Conservation (phyloP, 2,329 filamentous ascomycete species). For the Cryphonectria radicalis region DNA sequence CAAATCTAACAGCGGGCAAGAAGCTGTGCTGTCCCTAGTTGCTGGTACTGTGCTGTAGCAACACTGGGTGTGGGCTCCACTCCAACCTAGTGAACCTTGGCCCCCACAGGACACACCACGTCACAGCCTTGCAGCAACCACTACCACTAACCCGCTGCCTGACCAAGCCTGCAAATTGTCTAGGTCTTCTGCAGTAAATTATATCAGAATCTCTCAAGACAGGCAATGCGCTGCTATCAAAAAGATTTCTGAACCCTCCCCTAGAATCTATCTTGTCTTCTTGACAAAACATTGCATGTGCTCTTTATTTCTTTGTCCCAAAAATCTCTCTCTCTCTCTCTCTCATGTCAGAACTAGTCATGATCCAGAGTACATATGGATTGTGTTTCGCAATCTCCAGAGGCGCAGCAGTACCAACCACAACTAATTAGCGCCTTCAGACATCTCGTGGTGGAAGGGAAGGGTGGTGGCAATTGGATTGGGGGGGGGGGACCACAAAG, state of each 20-base stretch:
- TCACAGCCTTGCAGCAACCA: constrained; percentile 5
- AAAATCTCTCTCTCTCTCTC: background rate
- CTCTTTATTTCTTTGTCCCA: background rate
- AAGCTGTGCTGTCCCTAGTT: background rate
- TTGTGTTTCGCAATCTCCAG: background rate
- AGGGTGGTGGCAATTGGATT: background rate
- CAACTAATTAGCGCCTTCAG: background rate
- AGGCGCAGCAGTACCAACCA: background rate
- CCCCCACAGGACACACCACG: background rate
- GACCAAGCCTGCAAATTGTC: background rate
- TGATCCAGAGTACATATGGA: background rate
- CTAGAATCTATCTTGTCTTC: background rate
- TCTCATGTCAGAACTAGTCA: background rate
- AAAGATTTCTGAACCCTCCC: background rate
- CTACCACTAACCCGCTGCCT: background rate
- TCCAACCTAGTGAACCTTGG: background rate
- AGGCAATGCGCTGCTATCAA: background rate
- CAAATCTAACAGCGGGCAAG: background rate
- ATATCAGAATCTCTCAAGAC: background rate
- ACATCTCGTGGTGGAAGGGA: background rate
- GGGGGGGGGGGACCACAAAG: background rate
- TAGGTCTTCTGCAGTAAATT: background rate
- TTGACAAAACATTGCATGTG: background rate
- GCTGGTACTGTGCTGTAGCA: background rate
- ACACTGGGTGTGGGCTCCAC: background rate